A percentile compares a stretch with the other conserved stretches of the same genome.
Evolutionary conservation across 1,284 basidiomycete species (phyloP).

Genomic region (Garcileccinum viscosum): DNA sequence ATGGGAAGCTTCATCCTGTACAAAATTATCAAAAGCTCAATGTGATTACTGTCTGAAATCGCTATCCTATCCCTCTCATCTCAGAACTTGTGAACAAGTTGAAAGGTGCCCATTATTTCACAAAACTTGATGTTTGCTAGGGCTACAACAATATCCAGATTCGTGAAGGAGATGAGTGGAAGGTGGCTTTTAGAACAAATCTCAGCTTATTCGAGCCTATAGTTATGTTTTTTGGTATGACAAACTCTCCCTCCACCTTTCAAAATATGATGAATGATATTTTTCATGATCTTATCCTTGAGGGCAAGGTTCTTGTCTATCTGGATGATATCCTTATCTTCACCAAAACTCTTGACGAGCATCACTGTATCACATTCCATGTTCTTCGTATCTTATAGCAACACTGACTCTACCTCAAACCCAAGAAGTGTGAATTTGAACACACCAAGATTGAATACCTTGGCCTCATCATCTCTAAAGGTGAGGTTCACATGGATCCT

Average conservation of each 20-base stretch:
- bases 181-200: slow-evolving; percentile 9
- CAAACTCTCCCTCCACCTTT: slow-evolving; percentile 38
- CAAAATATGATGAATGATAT: slow-evolving; percentile 25
- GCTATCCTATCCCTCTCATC: not conserved
- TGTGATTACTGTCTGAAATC: not conserved
- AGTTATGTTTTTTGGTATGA: slow-evolving; percentile 30
- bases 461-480: no score
- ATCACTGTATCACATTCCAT: slow-evolving; percentile 23
- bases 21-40: not conserved
- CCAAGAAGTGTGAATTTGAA: no score
- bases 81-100: not conserved
- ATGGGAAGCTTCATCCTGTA: not conserved
- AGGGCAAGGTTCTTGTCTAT: no score
- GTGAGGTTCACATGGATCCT: no score
- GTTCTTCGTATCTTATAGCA: slow-evolving; percentile 26
- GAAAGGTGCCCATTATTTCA: not conserved
- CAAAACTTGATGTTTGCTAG: not conserved
- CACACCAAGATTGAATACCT: no score
- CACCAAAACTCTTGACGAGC: slow-evolving; percentile 22
- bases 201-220: slow-evolving; percentile 36
- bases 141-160: slow-evolving; percentile 16
- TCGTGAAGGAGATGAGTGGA: slow-evolving; percentile 21
- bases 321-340: slow-evolving; percentile 17
- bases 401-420: no score
- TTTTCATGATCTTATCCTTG: no score